Evolutionary conservation across 257 asterid genomes (phyloP).

Genomic region (Coffea eugenioides): DNA sequence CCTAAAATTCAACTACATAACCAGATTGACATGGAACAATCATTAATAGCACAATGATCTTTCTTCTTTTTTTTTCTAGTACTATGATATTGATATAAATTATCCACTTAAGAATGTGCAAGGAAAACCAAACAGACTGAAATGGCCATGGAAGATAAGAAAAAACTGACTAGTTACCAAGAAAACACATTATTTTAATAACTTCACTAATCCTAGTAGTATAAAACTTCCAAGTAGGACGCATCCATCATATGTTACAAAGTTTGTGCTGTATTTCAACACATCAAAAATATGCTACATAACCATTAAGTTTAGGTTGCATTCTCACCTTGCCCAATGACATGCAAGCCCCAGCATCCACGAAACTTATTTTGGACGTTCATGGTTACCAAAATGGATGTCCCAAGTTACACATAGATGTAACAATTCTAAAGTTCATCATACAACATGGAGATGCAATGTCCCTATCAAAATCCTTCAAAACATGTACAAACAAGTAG

Average conservation of each 20-base stretch:
- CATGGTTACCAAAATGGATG: neutral
- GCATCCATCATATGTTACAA: neutral
- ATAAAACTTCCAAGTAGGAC: neutral
- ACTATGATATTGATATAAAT: neutral
- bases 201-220: neutral
- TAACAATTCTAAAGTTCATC: neutral
- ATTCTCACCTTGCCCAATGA: neutral
- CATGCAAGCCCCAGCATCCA: neutral
- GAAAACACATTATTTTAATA: neutral
- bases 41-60: neutral
- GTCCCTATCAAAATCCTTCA: neutral
- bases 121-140: neutral
- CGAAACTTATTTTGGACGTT: neutral
- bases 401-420: neutral
- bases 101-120: neutral
- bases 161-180: neutral
- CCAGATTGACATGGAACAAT: neutral
- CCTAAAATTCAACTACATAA: neutral
- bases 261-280: neutral
- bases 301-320: neutral
- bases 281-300: neutral
- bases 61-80: neutral
- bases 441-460: neutral
- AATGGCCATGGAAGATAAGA: neutral
- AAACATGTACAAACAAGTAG: neutral